These are phyloP conservation scores for Stagonosporopsis tanaceti DNA, from an alignment of 2,329 filamentous ascomycete genomes.

Conservation along the genomic window DNA sequence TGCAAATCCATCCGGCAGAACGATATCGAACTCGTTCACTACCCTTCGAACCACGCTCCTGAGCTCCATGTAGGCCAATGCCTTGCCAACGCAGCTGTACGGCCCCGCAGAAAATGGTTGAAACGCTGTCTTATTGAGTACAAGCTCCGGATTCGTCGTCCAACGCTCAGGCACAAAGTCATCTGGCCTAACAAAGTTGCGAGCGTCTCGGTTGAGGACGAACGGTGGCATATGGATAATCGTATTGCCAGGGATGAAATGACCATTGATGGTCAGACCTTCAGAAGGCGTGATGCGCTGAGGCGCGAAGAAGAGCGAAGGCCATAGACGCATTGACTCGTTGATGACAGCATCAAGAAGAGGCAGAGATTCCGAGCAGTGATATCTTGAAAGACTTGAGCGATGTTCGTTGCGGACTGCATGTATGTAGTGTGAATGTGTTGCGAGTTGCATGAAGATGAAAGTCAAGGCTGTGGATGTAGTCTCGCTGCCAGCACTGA, in stretches of 20 bases:
- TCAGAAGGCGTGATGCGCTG: slow-evolving; percentile 42
- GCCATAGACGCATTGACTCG: slow-evolving; percentile 28
- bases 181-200: slow-evolving; percentile 14
- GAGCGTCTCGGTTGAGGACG: too few species aligned
- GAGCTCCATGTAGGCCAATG: slow-evolving; percentile 70
- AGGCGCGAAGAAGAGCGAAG: slow-evolving; percentile 35
- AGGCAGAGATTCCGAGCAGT: slow-evolving; percentile 22
- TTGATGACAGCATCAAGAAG: slow-evolving; percentile 21
- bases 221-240: slow-evolving; percentile 6
- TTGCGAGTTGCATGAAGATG: slow-evolving; percentile 51
- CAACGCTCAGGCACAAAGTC: slow-evolving; percentile 40
- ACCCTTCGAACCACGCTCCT: slow-evolving; percentile 65
- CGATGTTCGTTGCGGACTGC: slow-evolving; percentile 33
- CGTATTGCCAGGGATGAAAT: slow-evolving; percentile 40
- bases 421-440: slow-evolving; percentile 26
- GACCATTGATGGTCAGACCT: slow-evolving; percentile 33
- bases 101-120: slow-evolving; percentile 72
- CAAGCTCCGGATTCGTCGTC: slow-evolving; percentile 28
- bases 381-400: slow-evolving; percentile 13
- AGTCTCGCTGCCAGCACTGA: slow-evolving; percentile 53
- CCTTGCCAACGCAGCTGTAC: slow-evolving; percentile 69
- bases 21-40: slow-evolving; percentile 65
- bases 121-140: slow-evolving; percentile 61
- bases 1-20: slow-evolving; percentile 28
- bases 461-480: slow-evolving; percentile 62